Conservation (phyloP, 192 early-diverging fungal genomes). For the Haplosporangium gracile region DNA sequence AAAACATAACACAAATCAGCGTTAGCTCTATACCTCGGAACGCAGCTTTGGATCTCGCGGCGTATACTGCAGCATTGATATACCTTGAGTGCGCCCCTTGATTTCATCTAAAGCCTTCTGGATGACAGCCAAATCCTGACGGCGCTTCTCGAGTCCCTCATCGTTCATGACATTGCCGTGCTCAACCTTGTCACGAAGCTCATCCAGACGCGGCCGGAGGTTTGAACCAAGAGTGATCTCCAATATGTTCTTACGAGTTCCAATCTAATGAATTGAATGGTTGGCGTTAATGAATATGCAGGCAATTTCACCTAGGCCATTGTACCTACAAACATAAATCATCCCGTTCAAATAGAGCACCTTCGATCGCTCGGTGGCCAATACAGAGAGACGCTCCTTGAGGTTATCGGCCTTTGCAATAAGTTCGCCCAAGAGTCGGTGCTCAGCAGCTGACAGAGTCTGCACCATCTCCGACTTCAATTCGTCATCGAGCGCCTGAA, state of each 20-base stretch:
- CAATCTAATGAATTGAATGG: conserved; percentile 63
- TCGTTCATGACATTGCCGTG: conserved; percentile 58
- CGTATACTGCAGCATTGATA: neutral
- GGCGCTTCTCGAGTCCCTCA: conserved; percentile 57
- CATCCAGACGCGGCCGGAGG: conserved; percentile 75
- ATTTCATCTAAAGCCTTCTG: conserved; percentile 52
- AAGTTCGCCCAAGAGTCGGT: conserved; percentile 62
- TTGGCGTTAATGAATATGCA: neutral
- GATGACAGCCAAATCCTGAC: conserved; percentile 21
- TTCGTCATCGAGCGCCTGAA: conserved; percentile 72
- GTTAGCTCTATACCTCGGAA: too few relatives aligned
- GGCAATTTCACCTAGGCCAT: too few relatives aligned
- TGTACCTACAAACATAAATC: neutral
- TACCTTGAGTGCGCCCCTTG: conserved; percentile 54
- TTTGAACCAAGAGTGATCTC: conserved; percentile 81
- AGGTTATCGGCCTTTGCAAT: conserved; percentile 66
- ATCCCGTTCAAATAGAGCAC: conserved; percentile 40
- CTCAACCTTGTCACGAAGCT: conserved; percentile 74
- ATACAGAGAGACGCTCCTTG: conserved; percentile 66
- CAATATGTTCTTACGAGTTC: conserved; percentile 76
- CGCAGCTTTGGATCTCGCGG: neutral
- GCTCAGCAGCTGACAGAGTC: conserved; percentile 68
- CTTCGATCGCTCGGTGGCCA: conserved; percentile 66
- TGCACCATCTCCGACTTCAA: conserved; percentile 69
- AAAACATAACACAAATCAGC: neutral